Percentiles rank a stretch among this genome's conserved stretches.
These are phyloP conservation scores for Zalerion maritima DNA, from an alignment of 495 filamentous ascomycete species.

Conservation along the genomic window DNA sequence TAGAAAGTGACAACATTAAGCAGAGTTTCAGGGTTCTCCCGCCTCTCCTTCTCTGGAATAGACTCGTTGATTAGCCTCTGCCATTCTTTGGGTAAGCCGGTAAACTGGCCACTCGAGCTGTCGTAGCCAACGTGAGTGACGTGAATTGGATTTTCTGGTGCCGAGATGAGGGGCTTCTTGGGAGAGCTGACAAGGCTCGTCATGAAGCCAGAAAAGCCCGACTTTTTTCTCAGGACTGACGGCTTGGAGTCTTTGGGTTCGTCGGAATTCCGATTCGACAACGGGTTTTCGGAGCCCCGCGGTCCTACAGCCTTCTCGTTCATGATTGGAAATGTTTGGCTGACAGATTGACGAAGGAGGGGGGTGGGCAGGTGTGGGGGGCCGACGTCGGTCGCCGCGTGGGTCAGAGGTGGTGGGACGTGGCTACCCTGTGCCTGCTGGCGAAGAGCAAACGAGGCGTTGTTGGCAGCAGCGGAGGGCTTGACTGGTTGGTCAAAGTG, in stretches of 20 bases:
- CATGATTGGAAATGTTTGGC: constrained; percentile 35
- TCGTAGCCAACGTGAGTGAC: constrained; percentile 97
- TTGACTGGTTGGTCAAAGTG: constrained; percentile 49
- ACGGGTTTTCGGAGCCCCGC: constrained; percentile 41
- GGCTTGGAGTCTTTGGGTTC: constrained; percentile 50
- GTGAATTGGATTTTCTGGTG: constrained; percentile 92
- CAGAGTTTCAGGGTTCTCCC: constrained; percentile 87
- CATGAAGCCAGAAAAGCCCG: constrained; percentile 88
- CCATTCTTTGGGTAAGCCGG: constrained; percentile 95
- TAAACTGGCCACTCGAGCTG: constrained; percentile 92
- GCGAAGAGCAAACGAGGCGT: constrained; percentile 21
- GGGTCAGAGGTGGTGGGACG: constrained; percentile 38
- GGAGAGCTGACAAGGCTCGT: constrained; percentile 84
- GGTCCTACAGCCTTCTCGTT: constrained; percentile 32
- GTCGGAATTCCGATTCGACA: constrained; percentile 73
- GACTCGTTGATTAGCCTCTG: constrained; percentile 88
- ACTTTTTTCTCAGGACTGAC: constrained; percentile 65
- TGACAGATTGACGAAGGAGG: constrained; percentile 63
- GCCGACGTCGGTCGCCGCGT: constrained; percentile 46
- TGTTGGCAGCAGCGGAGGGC: constrained; percentile 19
- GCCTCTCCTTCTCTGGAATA: constrained; percentile 90
- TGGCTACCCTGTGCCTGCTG: no score
- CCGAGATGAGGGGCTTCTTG: constrained; percentile 81
- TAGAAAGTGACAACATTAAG: constrained; percentile 93
- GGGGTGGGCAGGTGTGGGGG: constrained; percentile 38